Evolutionary conservation across 1,139 yeast genomes (phyloP).

Genomic region (Suhomyces panamericanus): DNA sequence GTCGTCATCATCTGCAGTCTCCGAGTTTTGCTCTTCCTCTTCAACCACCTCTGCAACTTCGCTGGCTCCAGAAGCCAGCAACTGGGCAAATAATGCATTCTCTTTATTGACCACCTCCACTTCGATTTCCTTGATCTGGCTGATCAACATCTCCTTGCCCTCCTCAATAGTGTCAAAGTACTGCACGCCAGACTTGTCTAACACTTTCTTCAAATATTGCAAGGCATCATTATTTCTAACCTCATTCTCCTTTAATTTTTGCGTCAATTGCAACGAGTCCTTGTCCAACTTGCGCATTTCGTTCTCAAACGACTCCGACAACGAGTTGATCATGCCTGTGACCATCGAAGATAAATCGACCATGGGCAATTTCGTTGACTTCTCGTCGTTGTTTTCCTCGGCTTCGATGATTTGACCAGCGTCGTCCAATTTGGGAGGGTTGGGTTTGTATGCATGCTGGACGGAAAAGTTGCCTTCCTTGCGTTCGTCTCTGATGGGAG

Average conservation of each 20-base stretch:
- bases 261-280: slow-evolving; percentile 23
- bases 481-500: slow-evolving; percentile 25
- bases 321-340: slow-evolving; percentile 44
- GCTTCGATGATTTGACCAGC: slow-evolving; percentile 29
- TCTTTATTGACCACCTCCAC: slow-evolving; percentile 38
- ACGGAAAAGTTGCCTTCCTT: slow-evolving; percentile 12
- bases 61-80: slow-evolving; percentile 47
- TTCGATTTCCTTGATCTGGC: slow-evolving; percentile 25
- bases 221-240: slow-evolving; percentile 19
- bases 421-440: slow-evolving; percentile 38
- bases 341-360: slow-evolving; percentile 40
- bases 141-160: slow-evolving; percentile 27
- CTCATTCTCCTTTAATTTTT: slow-evolving; percentile 22
- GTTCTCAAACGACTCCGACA: slow-evolving; percentile 41
- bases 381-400: slow-evolving; percentile 2
- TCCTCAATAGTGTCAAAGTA: slow-evolving; percentile 29
- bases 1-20: slow-evolving; percentile 12
- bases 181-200: slow-evolving; percentile 26
- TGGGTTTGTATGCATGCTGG: slow-evolving; percentile 26
- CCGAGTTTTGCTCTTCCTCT: slow-evolving; percentile 38
- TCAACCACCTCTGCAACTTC: slow-evolving; percentile 50
- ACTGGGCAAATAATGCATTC: slow-evolving; percentile 26
- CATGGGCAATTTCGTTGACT: slow-evolving; percentile 25
- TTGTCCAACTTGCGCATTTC: slow-evolving; percentile 25
- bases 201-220: slow-evolving; percentile 19